Conservation (phyloP, 805 yeast genomes). For the Starmerella tilneyi region DNA sequence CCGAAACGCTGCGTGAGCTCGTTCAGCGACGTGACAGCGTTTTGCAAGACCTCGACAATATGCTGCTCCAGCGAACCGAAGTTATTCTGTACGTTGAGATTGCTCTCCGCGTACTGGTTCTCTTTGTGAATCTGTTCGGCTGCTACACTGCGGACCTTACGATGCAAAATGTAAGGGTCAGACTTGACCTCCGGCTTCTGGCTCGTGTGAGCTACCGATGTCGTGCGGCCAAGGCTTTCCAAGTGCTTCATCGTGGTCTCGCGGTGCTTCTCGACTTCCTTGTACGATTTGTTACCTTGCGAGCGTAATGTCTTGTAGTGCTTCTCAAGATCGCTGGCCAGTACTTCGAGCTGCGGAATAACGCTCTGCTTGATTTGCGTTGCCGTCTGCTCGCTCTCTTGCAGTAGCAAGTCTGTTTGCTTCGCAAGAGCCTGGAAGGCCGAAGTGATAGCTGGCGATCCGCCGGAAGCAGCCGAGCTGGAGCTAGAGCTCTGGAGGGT, state of each 20-base stretch:
- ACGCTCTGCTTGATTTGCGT: conserved; percentile 33
- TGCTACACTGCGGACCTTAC: conserved; percentile 33
- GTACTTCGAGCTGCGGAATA: conserved; percentile 38
- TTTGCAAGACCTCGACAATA: conserved; percentile 36
- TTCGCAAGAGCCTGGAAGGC: conserved; percentile 30
- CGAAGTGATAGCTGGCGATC: conserved; percentile 27
- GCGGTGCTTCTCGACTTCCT: conserved; percentile 34
- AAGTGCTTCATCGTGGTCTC: conserved; percentile 34
- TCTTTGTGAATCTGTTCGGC: conserved; percentile 39
- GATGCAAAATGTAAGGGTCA: conserved; percentile 42
- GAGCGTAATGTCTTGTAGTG: conserved; percentile 36
- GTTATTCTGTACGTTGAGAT: conserved; percentile 36
- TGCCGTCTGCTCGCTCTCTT: conserved; percentile 33
- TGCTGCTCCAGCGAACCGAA: conserved; percentile 38
- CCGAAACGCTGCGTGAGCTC: conserved; percentile 29
- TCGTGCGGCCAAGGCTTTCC: conserved; percentile 29
- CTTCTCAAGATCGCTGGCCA: conserved; percentile 35
- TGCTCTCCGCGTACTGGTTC: conserved; percentile 37
- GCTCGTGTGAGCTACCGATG: conserved; percentile 25
- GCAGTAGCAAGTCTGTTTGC: conserved; percentile 30
- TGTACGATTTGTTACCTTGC: conserved; percentile 31
- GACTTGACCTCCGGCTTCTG: conserved; percentile 33
- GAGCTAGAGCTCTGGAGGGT: too few species aligned
- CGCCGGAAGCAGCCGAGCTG: conserved; percentile 8
- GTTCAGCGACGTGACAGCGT: conserved; percentile 31